Evolutionary conservation across 2,329 filamentous ascomycete species (phyloP).

Genomic region (Davidsoniella eucalypti): DNA sequence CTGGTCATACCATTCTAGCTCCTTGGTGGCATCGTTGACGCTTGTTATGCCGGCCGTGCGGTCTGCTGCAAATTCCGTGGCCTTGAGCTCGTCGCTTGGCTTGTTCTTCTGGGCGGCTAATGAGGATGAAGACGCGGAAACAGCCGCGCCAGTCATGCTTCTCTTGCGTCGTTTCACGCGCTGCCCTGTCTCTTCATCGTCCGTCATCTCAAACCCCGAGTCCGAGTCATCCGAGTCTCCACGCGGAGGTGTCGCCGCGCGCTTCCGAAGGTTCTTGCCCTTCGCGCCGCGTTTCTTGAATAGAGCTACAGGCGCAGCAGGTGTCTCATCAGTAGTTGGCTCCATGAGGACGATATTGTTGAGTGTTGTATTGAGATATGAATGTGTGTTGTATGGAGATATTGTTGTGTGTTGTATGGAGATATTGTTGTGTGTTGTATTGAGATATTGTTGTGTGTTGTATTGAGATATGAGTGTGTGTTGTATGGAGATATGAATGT

Average conservation of each 20-base stretch:
- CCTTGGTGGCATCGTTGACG: slow-evolving; percentile 78
- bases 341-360: neutral
- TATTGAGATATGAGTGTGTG: neutral
- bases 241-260: slow-evolving; percentile 5
- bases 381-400: neutral
- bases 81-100: slow-evolving; percentile 23
- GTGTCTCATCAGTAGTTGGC: too few relatives aligned
- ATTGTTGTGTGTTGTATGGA: neutral
- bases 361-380: neutral
- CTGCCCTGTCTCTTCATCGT: slow-evolving; percentile 2
- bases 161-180: slow-evolving; percentile 8
- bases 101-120: slow-evolving; percentile 16
- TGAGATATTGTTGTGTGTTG: neutral
- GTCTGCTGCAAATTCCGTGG: slow-evolving; percentile 43
- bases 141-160: neutral
- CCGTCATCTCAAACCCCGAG: neutral
- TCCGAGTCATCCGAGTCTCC: slow-evolving; percentile 6
- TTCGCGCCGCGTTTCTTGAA: slow-evolving; percentile 8
- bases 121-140: neutral
- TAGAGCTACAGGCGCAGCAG: neutral
- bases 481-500: neutral
- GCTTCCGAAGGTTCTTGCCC: slow-evolving; percentile 10
- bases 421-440: neutral
- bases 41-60: slow-evolving; percentile 41
- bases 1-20: slow-evolving; percentile 79